Percentiles rank a stretch among this genome's conserved stretches.
These are phyloP conservation scores for Citrullus colocynthis DNA, from an alignment of 306 rosid species.

Conservation along the genomic window DNA sequence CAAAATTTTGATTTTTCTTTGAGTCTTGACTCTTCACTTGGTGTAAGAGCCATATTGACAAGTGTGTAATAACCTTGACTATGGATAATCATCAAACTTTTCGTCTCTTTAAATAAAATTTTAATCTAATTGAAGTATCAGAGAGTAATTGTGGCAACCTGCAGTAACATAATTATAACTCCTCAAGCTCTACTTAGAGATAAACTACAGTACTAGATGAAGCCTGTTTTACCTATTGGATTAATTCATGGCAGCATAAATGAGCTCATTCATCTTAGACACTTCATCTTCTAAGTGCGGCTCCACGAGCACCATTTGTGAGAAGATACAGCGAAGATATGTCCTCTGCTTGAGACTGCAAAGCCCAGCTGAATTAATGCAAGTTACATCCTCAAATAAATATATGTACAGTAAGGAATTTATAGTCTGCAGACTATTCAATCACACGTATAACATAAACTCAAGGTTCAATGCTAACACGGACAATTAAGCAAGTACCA, in stretches of 20 bases:
- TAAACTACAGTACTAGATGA: not conserved
- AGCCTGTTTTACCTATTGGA: not conserved
- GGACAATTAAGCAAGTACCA: not conserved
- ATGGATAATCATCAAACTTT: not conserved
- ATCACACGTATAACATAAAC: not conserved
- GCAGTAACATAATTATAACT: not conserved
- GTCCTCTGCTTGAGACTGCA: not conserved
- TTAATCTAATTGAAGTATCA: not conserved
- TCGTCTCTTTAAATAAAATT: not conserved
- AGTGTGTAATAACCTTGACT: not conserved
- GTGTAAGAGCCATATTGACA: no score
- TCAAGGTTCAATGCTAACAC: not conserved
- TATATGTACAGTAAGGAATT: not conserved
- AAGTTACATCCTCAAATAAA: not conserved
- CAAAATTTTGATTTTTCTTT: no score
- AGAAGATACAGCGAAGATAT: not conserved
- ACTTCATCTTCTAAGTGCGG: not conserved
- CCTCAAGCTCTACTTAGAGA: not conserved
- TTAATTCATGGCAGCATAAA: not conserved
- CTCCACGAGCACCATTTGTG: not conserved
- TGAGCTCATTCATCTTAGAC: not conserved
- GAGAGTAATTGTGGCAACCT: not conserved
- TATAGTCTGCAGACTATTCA: not conserved
- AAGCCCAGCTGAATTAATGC: not conserved
- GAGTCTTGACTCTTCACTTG: no score